A percentile compares a stretch with the other conserved stretches of the same genome.
These are phyloP conservation scores for Suhomyces xylopsoci DNA, from an alignment of 805 yeast species.

Conservation along the genomic window DNA sequence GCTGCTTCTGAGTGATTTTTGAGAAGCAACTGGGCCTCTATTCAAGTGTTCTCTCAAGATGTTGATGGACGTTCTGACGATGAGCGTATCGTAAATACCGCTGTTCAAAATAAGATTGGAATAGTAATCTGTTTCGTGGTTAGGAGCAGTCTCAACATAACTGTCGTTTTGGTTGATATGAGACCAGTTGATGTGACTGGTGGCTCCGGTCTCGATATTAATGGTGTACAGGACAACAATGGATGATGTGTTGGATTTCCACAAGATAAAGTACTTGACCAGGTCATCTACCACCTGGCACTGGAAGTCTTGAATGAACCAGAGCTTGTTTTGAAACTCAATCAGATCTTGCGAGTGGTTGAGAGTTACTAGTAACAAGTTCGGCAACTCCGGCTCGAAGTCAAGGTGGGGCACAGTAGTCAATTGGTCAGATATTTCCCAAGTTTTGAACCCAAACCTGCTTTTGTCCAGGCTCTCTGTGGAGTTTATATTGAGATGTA, in stretches of 20 bases:
- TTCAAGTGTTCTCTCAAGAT: constrained; percentile 44
- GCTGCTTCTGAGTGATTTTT: constrained; percentile 22
- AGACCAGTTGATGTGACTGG: constrained; percentile 14
- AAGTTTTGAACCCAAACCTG: constrained; percentile 21
- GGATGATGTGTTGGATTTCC: constrained; percentile 64
- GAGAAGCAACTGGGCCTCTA: constrained; percentile 13
- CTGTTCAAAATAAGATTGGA: constrained; percentile 47
- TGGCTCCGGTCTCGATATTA: constrained; percentile 12
- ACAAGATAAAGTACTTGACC: constrained; percentile 37
- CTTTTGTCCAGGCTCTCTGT: constrained; percentile 11
- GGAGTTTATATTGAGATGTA: constrained; percentile 15
- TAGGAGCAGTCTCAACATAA: constrained; percentile 21
- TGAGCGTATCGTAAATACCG: constrained; percentile 45
- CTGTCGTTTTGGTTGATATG: constrained; percentile 9
- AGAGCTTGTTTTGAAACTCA: constrained; percentile 18
- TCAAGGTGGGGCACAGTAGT: constrained; percentile 11
- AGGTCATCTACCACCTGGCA: not conserved
- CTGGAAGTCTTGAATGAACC: constrained; percentile 46
- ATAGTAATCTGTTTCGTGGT: constrained; percentile 37
- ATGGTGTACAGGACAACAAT: constrained; percentile 14
- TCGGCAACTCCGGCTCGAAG: constrained; percentile 19
- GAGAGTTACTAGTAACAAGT: constrained; percentile 2
- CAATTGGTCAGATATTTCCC: constrained; percentile 16
- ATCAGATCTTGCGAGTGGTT: not conserved
- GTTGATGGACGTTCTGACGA: constrained; percentile 51